Percentiles rank a stretch among this genome's conserved stretches.
These are phyloP conservation scores for Camellia sinensis DNA, from an alignment of 148 eudicot genomes.

Conservation along the genomic window DNA sequence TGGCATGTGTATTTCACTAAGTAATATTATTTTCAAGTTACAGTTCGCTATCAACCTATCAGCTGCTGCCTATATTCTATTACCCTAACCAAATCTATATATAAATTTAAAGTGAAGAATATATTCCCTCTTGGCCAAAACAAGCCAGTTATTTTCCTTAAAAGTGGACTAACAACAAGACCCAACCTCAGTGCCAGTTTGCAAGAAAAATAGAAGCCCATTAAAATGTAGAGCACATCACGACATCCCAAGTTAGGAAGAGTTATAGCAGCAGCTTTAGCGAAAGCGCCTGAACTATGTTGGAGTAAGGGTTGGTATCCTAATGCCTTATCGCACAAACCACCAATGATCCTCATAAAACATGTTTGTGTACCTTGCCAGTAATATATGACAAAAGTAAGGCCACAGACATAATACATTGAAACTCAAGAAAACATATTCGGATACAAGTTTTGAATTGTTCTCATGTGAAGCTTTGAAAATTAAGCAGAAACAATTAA, in stretches of 20 bases:
- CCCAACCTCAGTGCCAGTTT: background rate
- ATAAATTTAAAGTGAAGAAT: background rate
- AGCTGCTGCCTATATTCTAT: background rate
- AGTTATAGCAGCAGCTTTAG: background rate
- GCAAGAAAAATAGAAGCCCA: background rate
- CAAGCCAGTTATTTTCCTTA: background rate
- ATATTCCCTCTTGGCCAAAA: background rate
- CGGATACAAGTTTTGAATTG: background rate
- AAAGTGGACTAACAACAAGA: background rate
- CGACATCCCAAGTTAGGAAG: background rate
- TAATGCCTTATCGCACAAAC: background rate
- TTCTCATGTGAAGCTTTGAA: background rate
- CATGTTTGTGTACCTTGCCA: background rate
- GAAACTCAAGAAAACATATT: background rate
- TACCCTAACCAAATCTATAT: background rate
- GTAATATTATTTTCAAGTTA: background rate
- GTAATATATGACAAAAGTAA: slow-evolving; percentile 4
- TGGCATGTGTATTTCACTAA: background rate
- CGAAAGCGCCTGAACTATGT: background rate
- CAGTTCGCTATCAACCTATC: background rate
- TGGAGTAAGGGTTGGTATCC: background rate
- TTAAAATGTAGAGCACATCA: background rate
- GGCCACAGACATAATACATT: background rate
- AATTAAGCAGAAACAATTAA: background rate
- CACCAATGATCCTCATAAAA: background rate